Evolutionary conservation across 139 green algal species (phyloP).

Genomic region (Closterium sp.): DNA sequence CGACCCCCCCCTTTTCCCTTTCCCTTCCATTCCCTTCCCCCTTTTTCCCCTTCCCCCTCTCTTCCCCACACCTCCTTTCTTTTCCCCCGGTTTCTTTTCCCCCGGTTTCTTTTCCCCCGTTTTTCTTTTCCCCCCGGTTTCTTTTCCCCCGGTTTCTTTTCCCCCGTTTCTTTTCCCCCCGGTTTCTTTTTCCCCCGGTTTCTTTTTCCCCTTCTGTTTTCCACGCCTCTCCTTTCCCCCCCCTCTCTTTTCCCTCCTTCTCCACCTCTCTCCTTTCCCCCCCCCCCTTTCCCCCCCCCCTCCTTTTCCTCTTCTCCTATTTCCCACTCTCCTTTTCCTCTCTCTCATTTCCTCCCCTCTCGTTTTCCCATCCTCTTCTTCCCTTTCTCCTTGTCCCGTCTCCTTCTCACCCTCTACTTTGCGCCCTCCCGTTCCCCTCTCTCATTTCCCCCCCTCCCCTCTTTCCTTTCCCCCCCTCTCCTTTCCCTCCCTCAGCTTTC

Average conservation of each 20-base stretch:
- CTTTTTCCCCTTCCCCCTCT: not conserved
- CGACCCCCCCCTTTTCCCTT: not conserved
- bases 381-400: not conserved
- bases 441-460: not conserved
- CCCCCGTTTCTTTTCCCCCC: not conserved
- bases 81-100: not conserved
- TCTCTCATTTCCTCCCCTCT: not conserved
- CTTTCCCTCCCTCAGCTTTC: not conserved
- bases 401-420: not conserved
- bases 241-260: not conserved
- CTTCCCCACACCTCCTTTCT: not conserved
- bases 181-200: not conserved
- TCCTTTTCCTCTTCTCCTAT: not conserved
- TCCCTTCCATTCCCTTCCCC: not conserved
- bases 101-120: not conserved
- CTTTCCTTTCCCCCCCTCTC: not conserved
- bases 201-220: not conserved
- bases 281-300: not conserved
- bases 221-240: not conserved
- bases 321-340: not conserved
- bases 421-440: not conserved
- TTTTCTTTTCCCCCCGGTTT: not conserved
- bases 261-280: not conserved
- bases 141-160: not conserved
- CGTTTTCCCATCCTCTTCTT: not conserved